Evolutionary conservation across 306 rosid genomes (phyloP).

Genomic region (Leucaena leucocephala): DNA sequence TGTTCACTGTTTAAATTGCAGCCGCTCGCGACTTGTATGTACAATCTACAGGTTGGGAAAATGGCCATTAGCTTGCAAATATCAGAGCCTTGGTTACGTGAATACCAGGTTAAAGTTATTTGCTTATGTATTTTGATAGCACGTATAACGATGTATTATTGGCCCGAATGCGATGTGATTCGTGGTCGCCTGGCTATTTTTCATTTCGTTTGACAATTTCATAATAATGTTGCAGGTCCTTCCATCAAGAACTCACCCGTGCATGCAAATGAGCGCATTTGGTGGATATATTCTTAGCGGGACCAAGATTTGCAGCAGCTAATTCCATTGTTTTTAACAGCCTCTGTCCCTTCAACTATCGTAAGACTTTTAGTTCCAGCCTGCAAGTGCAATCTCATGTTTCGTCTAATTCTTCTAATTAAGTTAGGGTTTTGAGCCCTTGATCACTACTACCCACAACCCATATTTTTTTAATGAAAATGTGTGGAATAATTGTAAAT

Average conservation of each 20-base stretch:
- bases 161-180: not conserved
- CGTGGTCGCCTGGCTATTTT: not conserved
- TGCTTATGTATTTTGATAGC: slow-evolving; percentile 16
- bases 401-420: not conserved
- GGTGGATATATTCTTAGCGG: slow-evolving; percentile 95
- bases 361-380: not conserved
- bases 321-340: slow-evolving; percentile 14
- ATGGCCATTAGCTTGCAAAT: slow-evolving; percentile 94
- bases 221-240: slow-evolving; percentile 69
- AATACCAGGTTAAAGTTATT: slow-evolving; percentile 78
- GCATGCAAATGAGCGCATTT: slow-evolving; percentile 88
- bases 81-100: slow-evolving; percentile 98
- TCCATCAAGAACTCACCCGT: slow-evolving; percentile 93
- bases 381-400: slow-evolving; percentile 14
- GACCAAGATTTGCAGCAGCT: slow-evolving; percentile 65
- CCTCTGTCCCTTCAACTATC: slow-evolving; percentile 8
- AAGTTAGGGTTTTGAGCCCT: not conserved
- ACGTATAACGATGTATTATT: not conserved
- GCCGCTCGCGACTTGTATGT: slow-evolving; percentile 98
- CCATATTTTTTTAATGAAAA: not conserved
- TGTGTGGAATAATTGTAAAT: not conserved
- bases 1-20: slow-evolving; percentile 40
- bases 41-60: slow-evolving; percentile 77
- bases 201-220: slow-evolving; percentile 5
- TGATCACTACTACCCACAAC: not conserved